Percentiles rank a stretch among this genome's conserved stretches.
These are phyloP conservation scores for Annulohypoxylon bovei DNA, from an alignment of 495 filamentous ascomycete genomes.

Conservation along the genomic window DNA sequence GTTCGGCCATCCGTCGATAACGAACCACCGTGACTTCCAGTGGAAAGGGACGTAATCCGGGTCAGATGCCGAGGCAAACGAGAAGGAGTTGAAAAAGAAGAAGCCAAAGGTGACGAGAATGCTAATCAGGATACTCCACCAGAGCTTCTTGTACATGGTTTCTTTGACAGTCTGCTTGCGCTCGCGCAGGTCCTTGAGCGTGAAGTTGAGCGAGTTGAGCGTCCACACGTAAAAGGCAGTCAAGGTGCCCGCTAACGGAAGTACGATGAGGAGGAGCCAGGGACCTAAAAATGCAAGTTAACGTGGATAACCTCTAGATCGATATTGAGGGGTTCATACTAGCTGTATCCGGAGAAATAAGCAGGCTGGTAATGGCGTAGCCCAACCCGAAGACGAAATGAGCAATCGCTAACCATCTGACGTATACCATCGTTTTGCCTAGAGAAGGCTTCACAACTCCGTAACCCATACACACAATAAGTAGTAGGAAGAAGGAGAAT, in stretches of 20 bases:
- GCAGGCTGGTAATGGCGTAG: slow-evolving; percentile 88
- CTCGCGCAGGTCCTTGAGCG: slow-evolving; percentile 93
- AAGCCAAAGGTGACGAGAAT: slow-evolving; percentile 97
- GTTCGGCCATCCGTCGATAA: slow-evolving; percentile 97
- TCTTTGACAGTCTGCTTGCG: slow-evolving; percentile 94
- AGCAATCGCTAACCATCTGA: slow-evolving; percentile 86
- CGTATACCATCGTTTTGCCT: slow-evolving; percentile 92
- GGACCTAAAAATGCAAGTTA: slow-evolving; percentile 65
- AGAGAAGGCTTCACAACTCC: slow-evolving; percentile 96
- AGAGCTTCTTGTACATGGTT: slow-evolving; percentile 97
- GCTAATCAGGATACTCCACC: slow-evolving; percentile 94
- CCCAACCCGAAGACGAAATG: slow-evolving; percentile 97
- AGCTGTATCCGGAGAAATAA: slow-evolving; percentile 83
- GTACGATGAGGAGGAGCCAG: slow-evolving; percentile 92
- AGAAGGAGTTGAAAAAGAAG: slow-evolving; percentile 94
- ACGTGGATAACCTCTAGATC: slow-evolving; percentile 43
- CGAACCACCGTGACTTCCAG: slow-evolving; percentile 97
- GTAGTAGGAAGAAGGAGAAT: slow-evolving; percentile 97
- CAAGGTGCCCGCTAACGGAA: slow-evolving; percentile 89
- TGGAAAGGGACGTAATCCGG: slow-evolving; percentile 93
- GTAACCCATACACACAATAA: slow-evolving; percentile 99
- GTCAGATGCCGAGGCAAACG: slow-evolving; percentile 82
- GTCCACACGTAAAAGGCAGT: slow-evolving; percentile 99
- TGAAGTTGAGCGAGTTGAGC: slow-evolving; percentile 90
- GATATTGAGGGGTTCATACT: slow-evolving; percentile 46